Conservation (phyloP, 1,284 basidiomycete genomes). For the Xerocomus amazonicus region DNA sequence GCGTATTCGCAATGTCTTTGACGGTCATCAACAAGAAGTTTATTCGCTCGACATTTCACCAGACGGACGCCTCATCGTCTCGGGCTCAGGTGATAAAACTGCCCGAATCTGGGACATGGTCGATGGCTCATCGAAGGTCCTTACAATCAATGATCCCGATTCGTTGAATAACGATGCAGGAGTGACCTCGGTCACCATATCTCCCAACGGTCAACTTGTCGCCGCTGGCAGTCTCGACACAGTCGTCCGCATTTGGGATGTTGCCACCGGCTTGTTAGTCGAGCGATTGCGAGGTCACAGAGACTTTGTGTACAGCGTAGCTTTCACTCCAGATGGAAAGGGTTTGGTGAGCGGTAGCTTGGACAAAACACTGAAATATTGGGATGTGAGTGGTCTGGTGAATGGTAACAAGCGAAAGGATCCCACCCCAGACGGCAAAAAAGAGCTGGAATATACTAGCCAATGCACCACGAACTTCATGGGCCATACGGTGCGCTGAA, state of each 20-base stretch:
- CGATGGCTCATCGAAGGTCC: slow-evolving; percentile 53
- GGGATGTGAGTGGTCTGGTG: slow-evolving; percentile 67
- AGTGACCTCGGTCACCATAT: slow-evolving; percentile 79
- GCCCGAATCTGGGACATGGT: slow-evolving; percentile 87
- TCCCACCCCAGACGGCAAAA: slow-evolving; percentile 35
- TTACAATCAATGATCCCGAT: slow-evolving; percentile 59
- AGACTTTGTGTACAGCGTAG: slow-evolving; percentile 84
- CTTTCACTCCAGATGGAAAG: slow-evolving; percentile 84
- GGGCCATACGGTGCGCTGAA: slow-evolving; percentile 72
- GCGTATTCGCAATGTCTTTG: slow-evolving; percentile 69
- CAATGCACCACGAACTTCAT: slow-evolving; percentile 75
- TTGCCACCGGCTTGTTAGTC: slow-evolving; percentile 64
- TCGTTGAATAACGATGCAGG: slow-evolving; percentile 63
- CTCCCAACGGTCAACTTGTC: slow-evolving; percentile 75
- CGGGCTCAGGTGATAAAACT: slow-evolving; percentile 86
- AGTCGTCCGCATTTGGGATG: slow-evolving; percentile 86
- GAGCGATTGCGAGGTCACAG: slow-evolving; percentile 78
- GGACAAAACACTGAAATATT: slow-evolving; percentile 85
- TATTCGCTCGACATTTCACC: slow-evolving; percentile 86
- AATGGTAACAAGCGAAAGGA: slow-evolving; percentile 40
- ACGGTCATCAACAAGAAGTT: slow-evolving; percentile 87
- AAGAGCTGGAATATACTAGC: slow-evolving; percentile 34
- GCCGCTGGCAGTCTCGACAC: slow-evolving; percentile 85
- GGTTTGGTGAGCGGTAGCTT: slow-evolving; percentile 79
- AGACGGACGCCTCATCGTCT: slow-evolving; percentile 82